These are phyloP conservation scores for Botryotinia convoluta DNA, from an alignment of 2,329 filamentous ascomycete species.

Conservation along the genomic window DNA sequence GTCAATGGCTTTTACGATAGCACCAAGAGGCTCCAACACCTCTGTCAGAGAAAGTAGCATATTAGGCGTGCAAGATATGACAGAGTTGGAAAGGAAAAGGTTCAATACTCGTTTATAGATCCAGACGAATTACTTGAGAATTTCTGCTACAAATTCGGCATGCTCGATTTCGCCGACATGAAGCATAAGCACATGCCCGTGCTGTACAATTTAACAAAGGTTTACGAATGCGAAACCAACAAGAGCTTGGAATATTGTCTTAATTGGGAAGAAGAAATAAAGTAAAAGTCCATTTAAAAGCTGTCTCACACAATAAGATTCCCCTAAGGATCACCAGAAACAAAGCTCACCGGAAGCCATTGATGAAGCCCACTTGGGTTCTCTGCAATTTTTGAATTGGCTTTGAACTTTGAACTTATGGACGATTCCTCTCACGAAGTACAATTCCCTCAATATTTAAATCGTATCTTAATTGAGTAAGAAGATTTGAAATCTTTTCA, in stretches of 20 bases:
- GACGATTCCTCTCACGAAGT: not conserved
- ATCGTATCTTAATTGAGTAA: not conserved
- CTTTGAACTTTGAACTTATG: not conserved
- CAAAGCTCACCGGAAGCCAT: not conserved
- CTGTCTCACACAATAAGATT: not conserved
- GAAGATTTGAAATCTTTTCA: not conserved
- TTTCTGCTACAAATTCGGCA: not conserved
- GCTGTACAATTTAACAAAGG: not conserved
- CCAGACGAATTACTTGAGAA: not conserved
- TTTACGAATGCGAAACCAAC: not conserved
- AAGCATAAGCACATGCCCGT: not conserved
- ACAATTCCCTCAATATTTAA: not conserved
- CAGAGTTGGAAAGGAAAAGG: not conserved
- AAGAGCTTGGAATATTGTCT: not conserved
- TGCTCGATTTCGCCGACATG: not conserved
- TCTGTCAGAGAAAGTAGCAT: no score
- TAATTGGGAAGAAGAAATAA: not conserved
- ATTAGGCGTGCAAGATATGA: not conserved
- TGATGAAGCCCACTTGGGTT: not conserved
- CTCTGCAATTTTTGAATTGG: not conserved
- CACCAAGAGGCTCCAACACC: not conserved
- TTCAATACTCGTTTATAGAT: not conserved
- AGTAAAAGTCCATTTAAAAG: not conserved
- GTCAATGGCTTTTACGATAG: not conserved
- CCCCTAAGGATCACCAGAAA: not conserved